Percentiles rank a stretch among this genome's conserved stretches.
Conservation (phyloP, 805 yeast species). For the Kuraishia hungarica region DNA sequence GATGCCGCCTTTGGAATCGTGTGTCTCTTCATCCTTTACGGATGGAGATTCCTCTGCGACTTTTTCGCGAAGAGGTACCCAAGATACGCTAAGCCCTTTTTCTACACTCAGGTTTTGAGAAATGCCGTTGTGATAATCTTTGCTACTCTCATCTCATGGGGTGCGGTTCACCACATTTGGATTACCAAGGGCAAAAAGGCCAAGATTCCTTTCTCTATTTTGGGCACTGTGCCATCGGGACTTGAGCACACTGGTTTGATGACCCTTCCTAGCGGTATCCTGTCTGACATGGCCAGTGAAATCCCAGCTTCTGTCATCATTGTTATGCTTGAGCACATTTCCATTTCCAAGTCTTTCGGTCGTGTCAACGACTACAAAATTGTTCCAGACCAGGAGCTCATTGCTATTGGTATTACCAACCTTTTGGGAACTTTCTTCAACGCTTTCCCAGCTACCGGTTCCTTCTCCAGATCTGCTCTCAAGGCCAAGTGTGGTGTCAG, state of each 20-base stretch:
- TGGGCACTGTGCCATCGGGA: slow-evolving; percentile 81
- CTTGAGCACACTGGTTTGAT: slow-evolving; percentile 69
- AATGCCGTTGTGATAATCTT: slow-evolving; percentile 75
- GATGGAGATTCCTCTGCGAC: slow-evolving; percentile 60
- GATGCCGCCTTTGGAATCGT: slow-evolving; percentile 90
- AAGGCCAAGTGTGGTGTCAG: slow-evolving; percentile 93
- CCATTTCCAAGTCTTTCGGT: slow-evolving; percentile 90
- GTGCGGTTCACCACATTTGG: slow-evolving; percentile 43
- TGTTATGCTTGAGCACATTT: slow-evolving; percentile 82
- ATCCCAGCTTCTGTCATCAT: slow-evolving; percentile 82
- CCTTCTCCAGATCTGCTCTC: slow-evolving; percentile 89
- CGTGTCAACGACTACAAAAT: slow-evolving; percentile 86
- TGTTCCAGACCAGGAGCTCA: slow-evolving; percentile 86
- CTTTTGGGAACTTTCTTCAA: slow-evolving; percentile 85
- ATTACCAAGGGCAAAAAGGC: slow-evolving; percentile 14
- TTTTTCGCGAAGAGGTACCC: slow-evolving; percentile 58
- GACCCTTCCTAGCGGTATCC: slow-evolving; percentile 51
- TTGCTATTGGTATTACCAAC: slow-evolving; percentile 90
- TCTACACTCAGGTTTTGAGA: slow-evolving; percentile 70
- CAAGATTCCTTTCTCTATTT: slow-evolving; percentile 41
- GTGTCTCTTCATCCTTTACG: slow-evolving; percentile 60
- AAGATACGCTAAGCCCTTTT: slow-evolving; percentile 44
- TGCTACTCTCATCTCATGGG: slow-evolving; percentile 79
- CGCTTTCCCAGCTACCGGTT: slow-evolving; percentile 95
- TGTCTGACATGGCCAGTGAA: slow-evolving; percentile 58